These are phyloP conservation scores for Epichloe gansuensis DNA, from an alignment of 2,329 filamentous ascomycete species.

Conservation along the genomic window DNA sequence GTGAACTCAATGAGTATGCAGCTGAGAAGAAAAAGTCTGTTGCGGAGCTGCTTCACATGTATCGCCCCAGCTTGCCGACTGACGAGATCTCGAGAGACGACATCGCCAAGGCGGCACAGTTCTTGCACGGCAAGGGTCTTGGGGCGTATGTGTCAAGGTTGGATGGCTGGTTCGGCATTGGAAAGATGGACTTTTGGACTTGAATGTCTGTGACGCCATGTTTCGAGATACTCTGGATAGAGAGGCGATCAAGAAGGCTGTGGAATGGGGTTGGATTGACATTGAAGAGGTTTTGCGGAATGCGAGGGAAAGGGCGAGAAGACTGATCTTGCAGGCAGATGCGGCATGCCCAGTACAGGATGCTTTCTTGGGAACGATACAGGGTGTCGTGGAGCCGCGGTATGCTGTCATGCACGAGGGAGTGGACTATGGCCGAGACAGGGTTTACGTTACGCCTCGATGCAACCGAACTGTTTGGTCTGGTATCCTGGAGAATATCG, in stretches of 20 bases:
- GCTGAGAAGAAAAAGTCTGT: conserved; percentile 5
- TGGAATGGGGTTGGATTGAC: conserved; percentile 9
- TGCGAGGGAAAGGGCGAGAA: background rate
- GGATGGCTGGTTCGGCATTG: conserved; percentile 7
- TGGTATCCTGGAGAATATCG: background rate
- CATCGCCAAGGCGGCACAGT: conserved; percentile 9
- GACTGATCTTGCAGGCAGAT: background rate
- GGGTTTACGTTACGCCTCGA: conserved; percentile 2
- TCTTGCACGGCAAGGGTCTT: conserved; percentile 8
- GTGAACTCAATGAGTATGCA: conserved; percentile 5
- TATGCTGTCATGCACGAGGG: background rate
- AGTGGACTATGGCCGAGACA: background rate
- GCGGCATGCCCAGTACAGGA: background rate
- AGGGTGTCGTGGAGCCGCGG: background rate
- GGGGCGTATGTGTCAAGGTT: conserved; percentile 4
- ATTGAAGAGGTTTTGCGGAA: background rate
- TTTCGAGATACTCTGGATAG: conserved; percentile 12
- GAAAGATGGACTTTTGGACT: conserved; percentile 12
- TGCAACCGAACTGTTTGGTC: conserved; percentile 2
- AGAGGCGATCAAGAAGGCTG: conserved; percentile 5
- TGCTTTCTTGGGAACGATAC: background rate
- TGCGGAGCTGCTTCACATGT: conserved; percentile 6
- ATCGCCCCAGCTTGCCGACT: conserved; percentile 14
- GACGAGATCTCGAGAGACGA: conserved; percentile 12
- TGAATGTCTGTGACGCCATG: conserved; percentile 13